A percentile compares a stretch with the other conserved stretches of the same genome.
These are phyloP conservation scores for Gynostemma pentaphyllum DNA, from an alignment of 306 rosid genomes.

Conservation along the genomic window DNA sequence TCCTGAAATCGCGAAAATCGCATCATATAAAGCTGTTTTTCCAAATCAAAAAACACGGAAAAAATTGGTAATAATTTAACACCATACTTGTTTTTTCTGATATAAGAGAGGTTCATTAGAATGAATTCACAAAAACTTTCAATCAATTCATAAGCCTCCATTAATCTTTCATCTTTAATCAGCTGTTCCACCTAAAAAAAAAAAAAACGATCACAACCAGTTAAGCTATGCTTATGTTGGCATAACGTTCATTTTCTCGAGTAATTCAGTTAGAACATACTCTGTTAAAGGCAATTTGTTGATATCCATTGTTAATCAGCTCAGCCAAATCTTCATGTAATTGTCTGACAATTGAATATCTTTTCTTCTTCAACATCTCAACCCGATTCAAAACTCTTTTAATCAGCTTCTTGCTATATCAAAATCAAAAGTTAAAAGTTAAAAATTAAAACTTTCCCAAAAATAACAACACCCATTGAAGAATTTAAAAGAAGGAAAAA, in stretches of 20 bases:
- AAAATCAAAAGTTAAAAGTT: neutral
- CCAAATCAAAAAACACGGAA: neutral
- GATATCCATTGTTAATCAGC: slow-evolving; percentile 40
- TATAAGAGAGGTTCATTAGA: slow-evolving; percentile 38
- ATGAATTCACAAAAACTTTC: slow-evolving; percentile 52
- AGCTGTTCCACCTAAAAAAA: slow-evolving; percentile 54
- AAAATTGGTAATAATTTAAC: neutral
- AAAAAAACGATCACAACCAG: neutral
- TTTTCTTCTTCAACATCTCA: slow-evolving; percentile 47
- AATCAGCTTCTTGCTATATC: slow-evolving; percentile 48
- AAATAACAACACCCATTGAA: neutral
- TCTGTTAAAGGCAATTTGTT: slow-evolving; percentile 41
- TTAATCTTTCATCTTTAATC: slow-evolving; percentile 40
- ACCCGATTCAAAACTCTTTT: slow-evolving; percentile 40
- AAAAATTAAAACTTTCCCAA: neutral
- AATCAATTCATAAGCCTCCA: slow-evolving; percentile 43
- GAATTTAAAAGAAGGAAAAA: neutral
- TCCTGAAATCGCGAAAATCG: slow-evolving; percentile 17
- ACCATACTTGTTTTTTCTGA: slow-evolving; percentile 53
- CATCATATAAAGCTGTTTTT: neutral
- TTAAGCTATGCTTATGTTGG: too few relatives aligned
- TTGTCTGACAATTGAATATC: slow-evolving; percentile 37
- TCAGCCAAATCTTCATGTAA: slow-evolving; percentile 44
- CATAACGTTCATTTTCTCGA: too few relatives aligned
- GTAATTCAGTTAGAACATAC: slow-evolving; percentile 15